Evolutionary conservation across 23 red algal species (phyloP).

Genomic region (Gracilaria gracilis): DNA sequence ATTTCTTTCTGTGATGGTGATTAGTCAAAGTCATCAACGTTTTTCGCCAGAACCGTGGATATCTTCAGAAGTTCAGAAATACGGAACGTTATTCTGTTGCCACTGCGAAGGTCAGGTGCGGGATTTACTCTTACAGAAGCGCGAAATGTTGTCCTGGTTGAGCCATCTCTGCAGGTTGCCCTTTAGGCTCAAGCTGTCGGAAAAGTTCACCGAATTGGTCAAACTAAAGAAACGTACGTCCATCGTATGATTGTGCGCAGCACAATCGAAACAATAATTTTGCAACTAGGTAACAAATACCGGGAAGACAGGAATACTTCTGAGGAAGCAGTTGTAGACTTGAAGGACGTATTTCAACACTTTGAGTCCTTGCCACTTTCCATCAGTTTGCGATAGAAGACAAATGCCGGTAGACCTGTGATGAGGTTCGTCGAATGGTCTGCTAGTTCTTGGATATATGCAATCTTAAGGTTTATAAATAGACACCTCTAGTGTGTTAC

Average conservation of each 20-base stretch:
- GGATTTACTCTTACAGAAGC: constrained; percentile 93
- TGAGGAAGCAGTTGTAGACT: neutral
- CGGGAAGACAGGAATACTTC: constrained; percentile 7
- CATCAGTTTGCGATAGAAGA: neutral
- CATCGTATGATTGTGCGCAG: constrained; percentile 84
- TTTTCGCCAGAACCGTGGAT: constrained; percentile 16
- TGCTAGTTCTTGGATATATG: too few species aligned
- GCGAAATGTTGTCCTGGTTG: constrained; percentile 84
- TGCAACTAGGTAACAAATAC: constrained; percentile 54
- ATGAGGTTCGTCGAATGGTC: too few species aligned
- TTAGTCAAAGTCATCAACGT: neutral
- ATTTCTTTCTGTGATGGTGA: constrained; percentile 46
- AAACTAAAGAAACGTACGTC: constrained; percentile 82
- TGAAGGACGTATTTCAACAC: constrained; percentile 2
- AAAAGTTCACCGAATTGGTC: constrained; percentile 89
- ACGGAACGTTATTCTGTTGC: constrained; percentile 75
- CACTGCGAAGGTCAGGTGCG: constrained; percentile 69
- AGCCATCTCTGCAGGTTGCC: constrained; percentile 70
- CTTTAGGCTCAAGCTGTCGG: constrained; percentile 87
- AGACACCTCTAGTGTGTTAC: too few species aligned
- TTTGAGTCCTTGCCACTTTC: neutral
- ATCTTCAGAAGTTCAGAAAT: constrained; percentile 30
- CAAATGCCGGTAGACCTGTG: too few species aligned
- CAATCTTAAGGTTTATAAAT: too few species aligned
- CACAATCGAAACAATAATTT: constrained; percentile 87